phyloP scores from a whole-genome alignment of 2,329 filamentous ascomycete species.

The Apiospora pterosperma region DNA sequence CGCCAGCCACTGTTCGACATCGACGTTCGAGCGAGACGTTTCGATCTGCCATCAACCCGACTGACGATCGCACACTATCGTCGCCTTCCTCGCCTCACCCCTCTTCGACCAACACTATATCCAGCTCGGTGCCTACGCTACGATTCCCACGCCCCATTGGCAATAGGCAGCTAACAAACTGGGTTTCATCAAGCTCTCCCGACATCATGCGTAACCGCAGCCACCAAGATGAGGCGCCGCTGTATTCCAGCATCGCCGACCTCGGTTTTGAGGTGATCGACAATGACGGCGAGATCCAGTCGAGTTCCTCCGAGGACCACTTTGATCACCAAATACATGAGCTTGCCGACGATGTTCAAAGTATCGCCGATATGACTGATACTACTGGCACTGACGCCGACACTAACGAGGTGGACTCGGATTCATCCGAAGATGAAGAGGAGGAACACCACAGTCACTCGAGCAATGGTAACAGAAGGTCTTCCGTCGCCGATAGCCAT shows the following conservation, averaged over 20 bases:
- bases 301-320: constrained; percentile 46
- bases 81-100: background rate
- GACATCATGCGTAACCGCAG: constrained; percentile 50
- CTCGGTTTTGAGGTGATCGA: constrained; percentile 56
- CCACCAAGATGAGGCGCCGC: constrained; percentile 33
- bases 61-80: background rate
- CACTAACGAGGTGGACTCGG: constrained; percentile 39
- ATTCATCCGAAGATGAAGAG: constrained; percentile 30
- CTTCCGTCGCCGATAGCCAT: constrained; percentile 10
- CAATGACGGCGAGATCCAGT: constrained; percentile 52
- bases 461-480: constrained; percentile 9
- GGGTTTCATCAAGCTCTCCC: constrained; percentile 55
- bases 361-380: constrained; percentile 31
- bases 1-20: constrained; percentile 23
- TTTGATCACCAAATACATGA: constrained; percentile 44
- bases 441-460: constrained; percentile 15
- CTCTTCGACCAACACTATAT: constrained; percentile 13
- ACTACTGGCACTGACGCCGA: constrained; percentile 46
- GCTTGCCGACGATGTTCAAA: constrained; percentile 43
- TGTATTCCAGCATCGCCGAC: constrained; percentile 49
- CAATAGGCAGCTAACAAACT: constrained; percentile 54
- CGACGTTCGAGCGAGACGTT: constrained; percentile 11
- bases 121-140: constrained; percentile 44
- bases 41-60: constrained; percentile 24
- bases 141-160: constrained; percentile 56